A percentile compares a stretch with the other conserved stretches of the same genome.
These are phyloP conservation scores for Aspergillus quadrilineatus DNA, from an alignment of 2,329 filamentous ascomycete genomes.

Conservation along the genomic window DNA sequence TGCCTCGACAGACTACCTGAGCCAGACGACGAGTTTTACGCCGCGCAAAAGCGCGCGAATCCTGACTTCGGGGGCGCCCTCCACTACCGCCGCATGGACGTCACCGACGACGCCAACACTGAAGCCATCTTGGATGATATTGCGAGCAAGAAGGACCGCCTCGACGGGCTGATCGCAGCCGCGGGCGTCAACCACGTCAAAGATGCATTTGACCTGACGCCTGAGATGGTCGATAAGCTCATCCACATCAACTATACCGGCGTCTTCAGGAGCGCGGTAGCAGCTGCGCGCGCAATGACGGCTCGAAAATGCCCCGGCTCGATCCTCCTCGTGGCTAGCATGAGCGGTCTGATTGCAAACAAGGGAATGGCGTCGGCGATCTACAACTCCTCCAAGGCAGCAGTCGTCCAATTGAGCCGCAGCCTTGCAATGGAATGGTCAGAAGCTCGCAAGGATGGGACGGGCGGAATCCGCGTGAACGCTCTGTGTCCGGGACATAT, in stretches of 20 bases:
- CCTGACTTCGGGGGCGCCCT: conserved; percentile 41
- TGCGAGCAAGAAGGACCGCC: conserved; percentile 32
- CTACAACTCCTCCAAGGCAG: conserved; percentile 58
- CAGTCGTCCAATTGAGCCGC: conserved; percentile 52
- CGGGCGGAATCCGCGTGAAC: conserved; percentile 54
- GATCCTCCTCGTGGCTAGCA: conserved; percentile 52
- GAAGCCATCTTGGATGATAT: conserved; percentile 37
- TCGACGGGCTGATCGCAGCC: conserved; percentile 45
- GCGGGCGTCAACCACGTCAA: conserved; percentile 47
- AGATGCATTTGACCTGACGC: conserved; percentile 41
- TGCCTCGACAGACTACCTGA: conserved; percentile 46
- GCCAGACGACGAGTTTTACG: conserved; percentile 45
- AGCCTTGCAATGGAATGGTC: conserved; percentile 55
- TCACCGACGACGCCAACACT: conserved; percentile 40
- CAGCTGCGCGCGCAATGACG: conserved; percentile 50
- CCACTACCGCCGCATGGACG: conserved; percentile 49
- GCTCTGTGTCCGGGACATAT: conserved; percentile 55
- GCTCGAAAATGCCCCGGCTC: conserved; percentile 49
- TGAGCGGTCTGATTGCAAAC: conserved; percentile 52
- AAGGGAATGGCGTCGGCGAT: conserved; percentile 46
- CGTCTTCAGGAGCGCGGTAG: conserved; percentile 48
- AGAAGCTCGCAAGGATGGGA: conserved; percentile 24
- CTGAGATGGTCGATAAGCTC: conserved; percentile 43
- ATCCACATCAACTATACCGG: conserved; percentile 53
- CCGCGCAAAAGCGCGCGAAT: conserved; percentile 38